These are phyloP conservation scores for Limonium bicolor DNA, from an alignment of 148 eudicot species.

Conservation along the genomic window DNA sequence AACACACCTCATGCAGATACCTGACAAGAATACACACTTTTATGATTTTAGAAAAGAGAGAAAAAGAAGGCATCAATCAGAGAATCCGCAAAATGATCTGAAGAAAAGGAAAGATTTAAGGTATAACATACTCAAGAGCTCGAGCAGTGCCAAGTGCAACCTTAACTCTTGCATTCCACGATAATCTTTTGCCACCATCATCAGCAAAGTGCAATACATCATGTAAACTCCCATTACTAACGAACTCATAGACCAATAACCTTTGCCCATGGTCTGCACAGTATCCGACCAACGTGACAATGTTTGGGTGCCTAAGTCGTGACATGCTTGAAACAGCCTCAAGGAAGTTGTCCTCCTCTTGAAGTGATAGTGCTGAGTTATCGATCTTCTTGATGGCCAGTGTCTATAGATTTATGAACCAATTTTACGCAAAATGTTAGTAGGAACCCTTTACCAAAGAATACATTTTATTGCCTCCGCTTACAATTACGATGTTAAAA, in stretches of 20 bases:
- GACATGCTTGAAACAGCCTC: conserved; percentile 98
- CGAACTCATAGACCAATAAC: conserved; percentile 72
- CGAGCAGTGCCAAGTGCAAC: conserved; percentile 99
- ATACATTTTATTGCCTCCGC: not conserved
- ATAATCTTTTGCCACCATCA: conserved; percentile 56
- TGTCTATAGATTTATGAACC: conserved; percentile 20
- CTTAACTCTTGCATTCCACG: conserved; percentile 89
- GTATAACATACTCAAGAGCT: conserved; percentile 67
- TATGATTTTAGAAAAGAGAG: conserved; percentile 6
- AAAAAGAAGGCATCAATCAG: not conserved
- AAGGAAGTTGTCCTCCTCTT: conserved; percentile 91
- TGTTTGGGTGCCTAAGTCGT: conserved; percentile 84
- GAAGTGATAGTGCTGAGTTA: conserved; percentile 80
- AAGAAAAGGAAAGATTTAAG: not conserved
- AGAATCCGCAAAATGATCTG: not conserved
- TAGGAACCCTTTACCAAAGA: not conserved
- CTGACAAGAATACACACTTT: conserved; percentile 18
- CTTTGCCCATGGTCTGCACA: conserved; percentile 93
- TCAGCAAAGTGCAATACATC: conserved; percentile 90
- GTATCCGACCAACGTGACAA: conserved; percentile 67
- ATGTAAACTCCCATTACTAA: conserved; percentile 73
- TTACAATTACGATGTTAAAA: not conserved
- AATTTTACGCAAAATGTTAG: not conserved
- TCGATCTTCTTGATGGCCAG: conserved; percentile 88
- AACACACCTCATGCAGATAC: conserved; percentile 99